Conservation (phyloP, 495 filamentous ascomycete species). For the Cladorrhinum samala region DNA sequence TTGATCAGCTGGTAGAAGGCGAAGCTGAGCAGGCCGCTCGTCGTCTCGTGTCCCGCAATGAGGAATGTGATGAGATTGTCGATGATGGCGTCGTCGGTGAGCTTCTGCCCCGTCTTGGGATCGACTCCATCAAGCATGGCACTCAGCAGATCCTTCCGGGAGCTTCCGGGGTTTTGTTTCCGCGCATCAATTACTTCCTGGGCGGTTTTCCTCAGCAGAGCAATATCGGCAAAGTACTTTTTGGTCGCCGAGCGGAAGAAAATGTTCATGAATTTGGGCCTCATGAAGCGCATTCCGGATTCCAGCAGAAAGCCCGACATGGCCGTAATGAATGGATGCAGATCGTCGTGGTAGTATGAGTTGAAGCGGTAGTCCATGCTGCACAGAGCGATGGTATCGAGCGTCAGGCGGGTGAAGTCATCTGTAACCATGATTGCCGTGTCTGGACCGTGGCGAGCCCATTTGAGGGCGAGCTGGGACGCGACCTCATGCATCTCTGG, state of each 20-base stretch:
- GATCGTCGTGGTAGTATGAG: constrained; percentile 54
- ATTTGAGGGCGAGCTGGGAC: constrained; percentile 57
- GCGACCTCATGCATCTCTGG: constrained; percentile 59
- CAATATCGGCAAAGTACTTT: constrained; percentile 55
- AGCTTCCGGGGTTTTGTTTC: constrained; percentile 46
- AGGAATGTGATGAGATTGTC: constrained; percentile 72
- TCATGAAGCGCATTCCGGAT: constrained; percentile 44
- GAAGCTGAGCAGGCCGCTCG: constrained; percentile 52
- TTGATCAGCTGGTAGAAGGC: constrained; percentile 53
- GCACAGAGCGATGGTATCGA: constrained; percentile 61
- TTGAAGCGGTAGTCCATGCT: constrained; percentile 64
- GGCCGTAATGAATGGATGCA: constrained; percentile 60
- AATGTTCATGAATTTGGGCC: constrained; percentile 45
- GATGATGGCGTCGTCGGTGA: constrained; percentile 56
- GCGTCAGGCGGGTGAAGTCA: constrained; percentile 59
- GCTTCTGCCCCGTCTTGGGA: constrained; percentile 57
- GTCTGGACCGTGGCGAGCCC: constrained; percentile 52
- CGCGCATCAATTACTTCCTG: constrained; percentile 56
- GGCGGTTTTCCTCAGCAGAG: constrained; percentile 47
- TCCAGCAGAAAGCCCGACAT: constrained; percentile 56
- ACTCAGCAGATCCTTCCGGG: constrained; percentile 64
- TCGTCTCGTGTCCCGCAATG: constrained; percentile 71
- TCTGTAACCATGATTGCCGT: constrained; percentile 46
- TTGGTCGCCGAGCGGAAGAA: constrained; percentile 48
- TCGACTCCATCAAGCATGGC: constrained; percentile 64